These are phyloP conservation scores for Globisporangium polare DNA, from an alignment of 352 stramenopile genomes.

Conservation along the genomic window DNA sequence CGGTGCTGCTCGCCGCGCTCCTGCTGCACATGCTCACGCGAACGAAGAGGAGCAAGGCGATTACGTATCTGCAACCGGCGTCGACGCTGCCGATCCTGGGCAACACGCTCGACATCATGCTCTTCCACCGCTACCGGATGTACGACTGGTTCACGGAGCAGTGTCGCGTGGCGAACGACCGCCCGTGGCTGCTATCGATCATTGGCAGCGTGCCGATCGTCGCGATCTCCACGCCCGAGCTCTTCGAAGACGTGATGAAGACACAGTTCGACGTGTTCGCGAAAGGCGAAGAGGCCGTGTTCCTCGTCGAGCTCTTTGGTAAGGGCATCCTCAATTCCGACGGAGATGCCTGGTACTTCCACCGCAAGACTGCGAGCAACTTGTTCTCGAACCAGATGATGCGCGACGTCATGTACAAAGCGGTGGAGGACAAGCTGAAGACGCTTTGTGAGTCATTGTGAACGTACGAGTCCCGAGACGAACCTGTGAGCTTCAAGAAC, in stretches of 20 bases:
- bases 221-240: slow-evolving; percentile 13
- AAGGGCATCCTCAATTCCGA: slow-evolving; percentile 67
- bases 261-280: slow-evolving; percentile 56
- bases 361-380: slow-evolving; percentile 80
- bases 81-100: slow-evolving; percentile 1
- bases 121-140: neutral
- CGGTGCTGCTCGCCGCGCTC: neutral
- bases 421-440: slow-evolving; percentile 21
- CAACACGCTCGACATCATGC: neutral
- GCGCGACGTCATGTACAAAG: slow-evolving; percentile 36
- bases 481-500: slow-evolving; percentile 29
- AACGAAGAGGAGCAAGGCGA: no score
- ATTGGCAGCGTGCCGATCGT: neutral
- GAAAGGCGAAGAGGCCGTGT: slow-evolving; percentile 37
- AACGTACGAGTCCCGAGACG: neutral
- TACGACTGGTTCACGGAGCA: slow-evolving; percentile 6
- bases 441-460: neutral
- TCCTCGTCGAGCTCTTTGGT: slow-evolving; percentile 35
- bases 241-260: slow-evolving; percentile 44
- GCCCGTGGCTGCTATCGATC: neutral
- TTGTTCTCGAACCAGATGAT: slow-evolving; percentile 71
- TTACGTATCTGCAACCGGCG: neutral
- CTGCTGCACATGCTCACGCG: neutral
- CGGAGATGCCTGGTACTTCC: slow-evolving; percentile 44
- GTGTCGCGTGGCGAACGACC: neutral